Conservation (phyloP, 1,284 basidiomycete species). For the Ustilago nuda region DNA sequence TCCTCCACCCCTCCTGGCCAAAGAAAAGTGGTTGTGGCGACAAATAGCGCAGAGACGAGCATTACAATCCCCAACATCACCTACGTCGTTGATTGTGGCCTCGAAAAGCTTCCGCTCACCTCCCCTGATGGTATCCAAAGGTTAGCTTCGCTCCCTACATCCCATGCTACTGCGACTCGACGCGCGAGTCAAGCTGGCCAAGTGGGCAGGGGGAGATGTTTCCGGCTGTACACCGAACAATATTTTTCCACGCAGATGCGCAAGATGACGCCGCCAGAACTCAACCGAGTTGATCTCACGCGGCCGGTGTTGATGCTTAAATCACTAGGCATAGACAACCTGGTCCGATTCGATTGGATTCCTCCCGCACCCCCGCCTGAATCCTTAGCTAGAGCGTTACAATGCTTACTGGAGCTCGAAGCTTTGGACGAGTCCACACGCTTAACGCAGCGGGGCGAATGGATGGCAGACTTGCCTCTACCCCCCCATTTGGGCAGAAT, state of each 20-base stretch:
- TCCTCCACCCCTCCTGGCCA: constrained; percentile 77
- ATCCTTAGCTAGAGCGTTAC: constrained; percentile 83
- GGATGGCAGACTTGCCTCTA: constrained; percentile 74
- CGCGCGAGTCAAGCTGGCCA: constrained; percentile 70
- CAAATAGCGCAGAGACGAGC: constrained; percentile 97
- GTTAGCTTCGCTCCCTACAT: constrained; percentile 66
- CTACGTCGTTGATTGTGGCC: constrained; percentile 94
- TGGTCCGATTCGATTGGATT: constrained; percentile 89
- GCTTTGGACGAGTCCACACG: constrained; percentile 72
- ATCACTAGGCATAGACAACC: constrained; percentile 85
- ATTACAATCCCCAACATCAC: constrained; percentile 95
- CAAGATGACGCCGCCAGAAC: constrained; percentile 83
- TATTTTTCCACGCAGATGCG: constrained; percentile 74
- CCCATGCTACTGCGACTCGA: constrained; percentile 69
- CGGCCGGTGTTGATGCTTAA: constrained; percentile 92
- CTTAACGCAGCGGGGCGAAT: constrained; percentile 72
- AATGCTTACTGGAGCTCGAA: constrained; percentile 73
- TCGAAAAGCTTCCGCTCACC: constrained; percentile 80
- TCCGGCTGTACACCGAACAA: constrained; percentile 85
- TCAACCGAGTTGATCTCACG: constrained; percentile 86
- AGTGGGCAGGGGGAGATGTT: constrained; percentile 84
- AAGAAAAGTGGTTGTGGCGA: constrained; percentile 90
- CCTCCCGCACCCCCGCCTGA: constrained; percentile 83
- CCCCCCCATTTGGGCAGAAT: constrained; percentile 75
- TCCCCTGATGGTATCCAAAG: constrained; percentile 64